Evolutionary conservation across 2,329 filamentous ascomycete species (phyloP).

Genomic region (Aspergillus sp.): DNA sequence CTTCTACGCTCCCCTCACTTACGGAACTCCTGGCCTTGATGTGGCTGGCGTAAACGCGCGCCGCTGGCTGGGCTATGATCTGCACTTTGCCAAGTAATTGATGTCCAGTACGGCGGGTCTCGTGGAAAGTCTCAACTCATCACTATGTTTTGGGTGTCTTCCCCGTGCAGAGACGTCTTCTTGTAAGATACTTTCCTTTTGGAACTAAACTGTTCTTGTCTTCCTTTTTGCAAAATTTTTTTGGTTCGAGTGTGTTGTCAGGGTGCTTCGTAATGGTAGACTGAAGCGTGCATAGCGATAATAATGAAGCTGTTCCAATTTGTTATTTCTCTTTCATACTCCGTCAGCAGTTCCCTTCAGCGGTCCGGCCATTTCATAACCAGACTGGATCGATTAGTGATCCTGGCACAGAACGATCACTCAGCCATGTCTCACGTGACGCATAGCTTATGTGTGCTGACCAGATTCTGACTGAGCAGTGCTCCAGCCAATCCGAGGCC

Average conservation of each 20-base stretch:
- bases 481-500: constrained; percentile 1
- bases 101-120: not conserved
- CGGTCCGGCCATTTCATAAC: too few relatives aligned
- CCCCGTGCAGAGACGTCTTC: too few relatives aligned
- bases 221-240: not conserved
- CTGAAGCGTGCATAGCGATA: not conserved
- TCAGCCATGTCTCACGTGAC: not conserved
- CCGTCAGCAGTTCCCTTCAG: too few relatives aligned
- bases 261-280: not conserved
- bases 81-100: constrained; percentile 94
- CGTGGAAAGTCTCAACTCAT: too few relatives aligned
- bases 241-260: not conserved
- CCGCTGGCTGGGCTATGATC: constrained; percentile 95
- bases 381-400: too few relatives aligned
- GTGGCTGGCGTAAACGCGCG: constrained; percentile 75
- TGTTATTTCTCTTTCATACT: not conserved
- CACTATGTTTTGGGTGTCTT: too few relatives aligned
- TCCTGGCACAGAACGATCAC: too few relatives aligned
- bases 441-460: not conserved
- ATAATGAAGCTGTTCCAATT: not conserved
- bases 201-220: not conserved
- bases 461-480: not conserved
- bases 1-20: constrained; percentile 93
- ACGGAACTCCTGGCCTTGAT: constrained; percentile 83
- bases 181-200: not conserved